Conservation (phyloP, 1,284 basidiomycete genomes). For the Thecaphora frezii region DNA sequence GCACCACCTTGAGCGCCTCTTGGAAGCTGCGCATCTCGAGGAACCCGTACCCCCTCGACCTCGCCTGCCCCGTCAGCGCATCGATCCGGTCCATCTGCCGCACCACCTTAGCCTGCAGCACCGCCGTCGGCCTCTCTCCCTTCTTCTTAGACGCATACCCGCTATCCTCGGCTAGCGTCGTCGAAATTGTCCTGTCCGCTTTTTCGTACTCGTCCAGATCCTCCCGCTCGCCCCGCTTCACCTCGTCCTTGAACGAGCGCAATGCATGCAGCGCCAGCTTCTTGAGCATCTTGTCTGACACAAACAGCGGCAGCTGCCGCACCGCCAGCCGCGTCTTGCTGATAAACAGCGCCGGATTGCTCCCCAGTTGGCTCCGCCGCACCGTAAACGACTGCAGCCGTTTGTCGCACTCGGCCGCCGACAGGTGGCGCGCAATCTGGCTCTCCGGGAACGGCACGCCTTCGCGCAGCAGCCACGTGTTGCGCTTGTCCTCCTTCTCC, state of each 20-base stretch:
- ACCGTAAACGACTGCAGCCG: constrained; percentile 48
- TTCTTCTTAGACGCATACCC: constrained; percentile 50
- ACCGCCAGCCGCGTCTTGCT: constrained; percentile 90
- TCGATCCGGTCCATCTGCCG: constrained; percentile 84
- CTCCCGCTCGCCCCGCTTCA: constrained; percentile 68
- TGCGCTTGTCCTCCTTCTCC: constrained; percentile 90
- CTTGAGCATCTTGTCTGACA: constrained; percentile 84
- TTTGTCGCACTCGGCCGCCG: constrained; percentile 46
- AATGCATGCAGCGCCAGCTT: constrained; percentile 80
- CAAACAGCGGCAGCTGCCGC: constrained; percentile 86
- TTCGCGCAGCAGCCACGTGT: constrained; percentile 92
- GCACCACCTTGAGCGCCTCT: constrained; percentile 84
- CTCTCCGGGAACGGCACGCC: constrained; percentile 61
- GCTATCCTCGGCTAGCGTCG: constrained; percentile 3
- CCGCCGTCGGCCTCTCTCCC: constrained; percentile 66
- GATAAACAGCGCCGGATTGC: constrained; percentile 92
- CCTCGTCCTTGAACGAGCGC: constrained; percentile 78
- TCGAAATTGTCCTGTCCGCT: constrained; percentile 56
- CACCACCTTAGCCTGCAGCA: constrained; percentile 83
- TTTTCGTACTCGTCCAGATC: constrained; percentile 76
- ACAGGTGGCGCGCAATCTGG: constrained; percentile 25
- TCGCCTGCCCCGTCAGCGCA: constrained; percentile 78
- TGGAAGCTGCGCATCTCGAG: constrained; percentile 83
- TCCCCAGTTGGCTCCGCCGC: constrained; percentile 61
- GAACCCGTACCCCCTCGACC: constrained; percentile 93